Base-by-base conservation (phyloP, 129 eudicot species). In the Pseudognaphalium luteoalbum region DNA sequence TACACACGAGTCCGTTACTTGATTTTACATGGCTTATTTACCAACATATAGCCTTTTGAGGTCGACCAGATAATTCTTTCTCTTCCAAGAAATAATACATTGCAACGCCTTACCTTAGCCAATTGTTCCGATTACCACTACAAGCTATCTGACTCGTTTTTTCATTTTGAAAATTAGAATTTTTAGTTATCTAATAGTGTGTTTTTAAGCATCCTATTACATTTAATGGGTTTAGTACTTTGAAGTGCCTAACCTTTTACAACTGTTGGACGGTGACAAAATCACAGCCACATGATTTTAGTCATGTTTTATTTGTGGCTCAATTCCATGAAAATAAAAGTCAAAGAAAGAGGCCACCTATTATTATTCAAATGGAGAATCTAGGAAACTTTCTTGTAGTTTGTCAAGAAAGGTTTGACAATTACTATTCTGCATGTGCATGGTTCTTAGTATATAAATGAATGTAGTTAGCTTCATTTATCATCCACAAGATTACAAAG, bases 211-310 rank as follows among this genome's bases (percentile, higher is more conserved):
- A 70, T 57, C 70, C 80, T 25, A 19, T 15, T 2, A 30, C 22
- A 10, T 73, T 80, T 34, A 28, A 9, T 6, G 84, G 79, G 33
- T 80, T 80, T 73, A 34, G 71, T 57, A 56, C 1, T 54, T 73
- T 80, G 7, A 5, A 6, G 39, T 6, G 39, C 8, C 39, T 35
- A 35, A 5, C 39, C 39, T 35, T 35, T 35, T 35, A 4, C 5
- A 4, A n/a, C n/a, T 33, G 6, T 33, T 33, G 37, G 37, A 33
- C 37, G 37, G 37, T 33, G 37, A 3, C 4, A 33, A 33, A 33
- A 33, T 33, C 37, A 33, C 4, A 6, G 37, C 37, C 37, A 33
- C 37, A 4, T 33, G 37, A 33, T 33, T 33, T 33, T 33, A 33
- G 39, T 4, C 39, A 34, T 34, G 39, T 34, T 34, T 34, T 34